Conservation (phyloP, 2,329 filamentous ascomycete genomes). For the Ophiostoma triangulosporum region DNA sequence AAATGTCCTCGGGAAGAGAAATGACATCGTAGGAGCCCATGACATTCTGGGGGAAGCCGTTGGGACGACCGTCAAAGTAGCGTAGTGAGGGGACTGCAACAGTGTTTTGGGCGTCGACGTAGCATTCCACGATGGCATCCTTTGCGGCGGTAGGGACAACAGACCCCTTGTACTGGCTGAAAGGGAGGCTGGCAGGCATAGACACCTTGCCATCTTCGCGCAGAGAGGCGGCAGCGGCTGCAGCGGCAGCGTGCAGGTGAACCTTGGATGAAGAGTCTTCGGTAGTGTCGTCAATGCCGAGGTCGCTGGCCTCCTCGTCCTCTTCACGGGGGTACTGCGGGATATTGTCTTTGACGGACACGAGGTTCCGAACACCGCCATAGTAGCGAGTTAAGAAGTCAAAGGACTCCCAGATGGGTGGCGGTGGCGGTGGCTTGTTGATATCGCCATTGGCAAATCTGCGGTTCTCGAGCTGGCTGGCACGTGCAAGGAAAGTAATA, state of each 20-base stretch:
- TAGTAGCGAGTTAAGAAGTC: constrained; percentile 80
- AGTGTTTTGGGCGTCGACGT: constrained; percentile 53
- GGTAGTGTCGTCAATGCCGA: not conserved
- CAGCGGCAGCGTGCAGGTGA: constrained; percentile 16
- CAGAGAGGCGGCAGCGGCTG: constrained; percentile 4
- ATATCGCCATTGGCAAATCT: constrained; percentile 42
- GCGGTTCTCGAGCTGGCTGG: constrained; percentile 57
- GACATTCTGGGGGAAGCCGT: constrained; percentile 71
- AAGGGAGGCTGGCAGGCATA: constrained; percentile 12
- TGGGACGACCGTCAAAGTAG: constrained; percentile 64
- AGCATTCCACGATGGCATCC: constrained; percentile 59
- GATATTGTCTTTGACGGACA: constrained; percentile 49
- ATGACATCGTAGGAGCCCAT: constrained; percentile 79
- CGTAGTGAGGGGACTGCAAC: constrained; percentile 56
- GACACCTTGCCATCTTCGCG: constrained; percentile 12
- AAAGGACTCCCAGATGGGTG: constrained; percentile 71
- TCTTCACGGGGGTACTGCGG: constrained; percentile 67
- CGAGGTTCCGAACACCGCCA: constrained; percentile 65
- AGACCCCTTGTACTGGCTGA: constrained; percentile 8
- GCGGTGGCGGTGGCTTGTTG: constrained; percentile 46
- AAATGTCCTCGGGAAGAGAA: constrained; percentile 69
- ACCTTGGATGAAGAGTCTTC: constrained; percentile 11
- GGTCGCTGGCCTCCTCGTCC: constrained; percentile 40
- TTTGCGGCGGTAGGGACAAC: constrained; percentile 16
- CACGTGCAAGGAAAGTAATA: constrained; percentile 59